Evolutionary conservation across 1,139 yeast genomes (phyloP).

Genomic region (Blastobotrys niveus): DNA sequence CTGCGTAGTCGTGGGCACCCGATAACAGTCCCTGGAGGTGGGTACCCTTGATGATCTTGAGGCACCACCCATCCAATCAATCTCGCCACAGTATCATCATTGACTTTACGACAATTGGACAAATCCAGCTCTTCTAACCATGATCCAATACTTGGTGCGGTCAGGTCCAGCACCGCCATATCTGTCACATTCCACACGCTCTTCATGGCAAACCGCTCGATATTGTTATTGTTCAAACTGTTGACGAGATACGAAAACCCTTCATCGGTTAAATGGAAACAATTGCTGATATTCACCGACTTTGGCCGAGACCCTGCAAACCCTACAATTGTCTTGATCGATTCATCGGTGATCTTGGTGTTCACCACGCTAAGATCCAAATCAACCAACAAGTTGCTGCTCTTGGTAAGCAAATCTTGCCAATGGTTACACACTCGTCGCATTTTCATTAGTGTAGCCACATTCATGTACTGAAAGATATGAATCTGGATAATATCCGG

Average conservation of each 20-base stretch:
- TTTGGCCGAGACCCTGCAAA: constrained; percentile 67
- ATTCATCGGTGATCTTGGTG: constrained; percentile 52
- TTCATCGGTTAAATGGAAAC: constrained; percentile 70
- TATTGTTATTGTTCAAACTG: constrained; percentile 61
- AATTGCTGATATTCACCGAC: constrained; percentile 57
- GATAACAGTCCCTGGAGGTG: constrained; percentile 27
- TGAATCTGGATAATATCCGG: constrained; percentile 52
- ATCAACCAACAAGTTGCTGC: constrained; percentile 45
- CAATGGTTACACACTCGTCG: constrained; percentile 56
- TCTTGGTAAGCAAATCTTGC: constrained; percentile 58
- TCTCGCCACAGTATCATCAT: constrained; percentile 64
- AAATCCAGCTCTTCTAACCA: constrained; percentile 56
- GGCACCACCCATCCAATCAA: constrained; percentile 50
- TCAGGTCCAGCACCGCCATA: constrained; percentile 73
- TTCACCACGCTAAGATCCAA: constrained; percentile 59
- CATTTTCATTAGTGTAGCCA: constrained; percentile 54
- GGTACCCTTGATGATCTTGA: constrained; percentile 6
- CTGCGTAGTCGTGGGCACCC: constrained; percentile 57
- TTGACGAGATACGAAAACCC: constrained; percentile 67
- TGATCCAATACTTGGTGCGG: constrained; percentile 59
- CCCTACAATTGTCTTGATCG: constrained; percentile 53
- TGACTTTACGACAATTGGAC: constrained; percentile 66
- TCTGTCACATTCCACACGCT: constrained; percentile 76
- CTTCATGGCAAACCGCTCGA: constrained; percentile 52
- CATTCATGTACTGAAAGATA: constrained; percentile 47